Evolutionary conservation across 352 stramenopile genomes (phyloP).

Genomic region (Phytophthora pistaciae): DNA sequence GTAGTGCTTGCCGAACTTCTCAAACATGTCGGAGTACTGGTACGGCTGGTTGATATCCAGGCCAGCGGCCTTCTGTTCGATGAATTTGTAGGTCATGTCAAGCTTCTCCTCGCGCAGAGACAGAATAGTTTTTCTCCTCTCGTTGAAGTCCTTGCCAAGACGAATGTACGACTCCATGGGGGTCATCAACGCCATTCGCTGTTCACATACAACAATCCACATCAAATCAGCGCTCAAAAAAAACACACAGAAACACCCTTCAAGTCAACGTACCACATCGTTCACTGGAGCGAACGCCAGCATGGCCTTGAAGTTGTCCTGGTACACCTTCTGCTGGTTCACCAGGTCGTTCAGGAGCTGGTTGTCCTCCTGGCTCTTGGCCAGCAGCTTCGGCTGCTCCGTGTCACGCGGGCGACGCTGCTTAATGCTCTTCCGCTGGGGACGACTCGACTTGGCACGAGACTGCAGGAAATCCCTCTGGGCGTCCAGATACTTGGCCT

Average conservation of each 20-base stretch:
- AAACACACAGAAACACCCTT: neutral
- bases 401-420: conserved; percentile 52
- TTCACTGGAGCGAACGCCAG: conserved; percentile 78
- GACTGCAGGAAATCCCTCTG: conserved; percentile 75
- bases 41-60: conserved; percentile 70
- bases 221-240: neutral
- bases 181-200: conserved; percentile 83
- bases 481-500: conserved; percentile 75
- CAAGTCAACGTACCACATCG: conserved; percentile 52
- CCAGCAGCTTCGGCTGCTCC: conserved; percentile 49
- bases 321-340: conserved; percentile 72
- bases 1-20: conserved; percentile 87
- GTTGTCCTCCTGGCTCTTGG: conserved; percentile 58
- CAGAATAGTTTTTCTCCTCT: conserved; percentile 68
- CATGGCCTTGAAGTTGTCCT: conserved; percentile 86
- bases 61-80: conserved; percentile 72
- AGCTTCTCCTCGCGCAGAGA: conserved; percentile 78
- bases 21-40: conserved; percentile 82
- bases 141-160: conserved; percentile 65
- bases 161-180: conserved; percentile 84
- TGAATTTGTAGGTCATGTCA: conserved; percentile 83
- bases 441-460: conserved; percentile 50
- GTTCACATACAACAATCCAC: conserved; percentile 1
- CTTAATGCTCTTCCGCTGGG: conserved; percentile 57
- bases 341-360: conserved; percentile 65